Evolutionary conservation across 1,284 basidiomycete genomes (phyloP).

Genomic region (Caloboletus inedulis): DNA sequence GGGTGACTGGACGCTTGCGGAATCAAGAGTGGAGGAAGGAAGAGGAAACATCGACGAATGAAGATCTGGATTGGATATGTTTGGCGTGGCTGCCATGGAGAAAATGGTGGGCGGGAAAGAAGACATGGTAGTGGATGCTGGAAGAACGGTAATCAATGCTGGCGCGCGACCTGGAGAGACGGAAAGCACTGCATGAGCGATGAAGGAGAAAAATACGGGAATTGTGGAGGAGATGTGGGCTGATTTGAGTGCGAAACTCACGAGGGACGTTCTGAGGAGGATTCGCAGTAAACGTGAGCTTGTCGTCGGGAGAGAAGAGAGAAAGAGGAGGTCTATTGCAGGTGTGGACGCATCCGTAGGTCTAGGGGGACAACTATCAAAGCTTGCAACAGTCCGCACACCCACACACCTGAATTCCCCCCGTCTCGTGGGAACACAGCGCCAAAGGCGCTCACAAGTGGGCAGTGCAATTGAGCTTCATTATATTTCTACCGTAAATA

Average conservation of each 20-base stretch:
- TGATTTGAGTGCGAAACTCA: conserved; percentile 5
- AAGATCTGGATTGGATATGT: conserved; percentile 13
- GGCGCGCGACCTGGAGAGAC: conserved; percentile 11
- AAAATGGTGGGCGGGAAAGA: conserved; percentile 6
- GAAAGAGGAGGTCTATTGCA: conserved; percentile 17
- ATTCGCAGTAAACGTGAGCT: conserved; percentile 1
- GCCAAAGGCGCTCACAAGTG: not conserved
- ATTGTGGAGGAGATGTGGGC: not conserved
- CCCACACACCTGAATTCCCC: not conserved
- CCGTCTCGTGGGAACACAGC: conserved; percentile 27
- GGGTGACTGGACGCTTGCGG: conserved; percentile 11
- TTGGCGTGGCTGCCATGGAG: conserved; percentile 12
- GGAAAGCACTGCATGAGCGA: not conserved
- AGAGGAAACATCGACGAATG: conserved; percentile 4
- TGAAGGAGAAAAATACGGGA: not conserved
- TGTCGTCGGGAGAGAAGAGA: conserved; percentile 9
- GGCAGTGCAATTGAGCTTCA: conserved; percentile 15
- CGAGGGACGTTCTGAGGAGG: conserved; percentile 4
- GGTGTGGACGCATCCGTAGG: conserved; percentile 30
- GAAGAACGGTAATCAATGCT: conserved; percentile 2
- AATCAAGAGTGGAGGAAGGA: conserved; percentile 5
- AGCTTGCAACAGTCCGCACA: not conserved
- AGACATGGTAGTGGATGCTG: conserved; percentile 10
- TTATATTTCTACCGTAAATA: conserved; percentile 11
- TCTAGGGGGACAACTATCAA: conserved; percentile 30